Conservation (phyloP, 805 yeast species). For the Maudiozyma serrabonitensis region DNA sequence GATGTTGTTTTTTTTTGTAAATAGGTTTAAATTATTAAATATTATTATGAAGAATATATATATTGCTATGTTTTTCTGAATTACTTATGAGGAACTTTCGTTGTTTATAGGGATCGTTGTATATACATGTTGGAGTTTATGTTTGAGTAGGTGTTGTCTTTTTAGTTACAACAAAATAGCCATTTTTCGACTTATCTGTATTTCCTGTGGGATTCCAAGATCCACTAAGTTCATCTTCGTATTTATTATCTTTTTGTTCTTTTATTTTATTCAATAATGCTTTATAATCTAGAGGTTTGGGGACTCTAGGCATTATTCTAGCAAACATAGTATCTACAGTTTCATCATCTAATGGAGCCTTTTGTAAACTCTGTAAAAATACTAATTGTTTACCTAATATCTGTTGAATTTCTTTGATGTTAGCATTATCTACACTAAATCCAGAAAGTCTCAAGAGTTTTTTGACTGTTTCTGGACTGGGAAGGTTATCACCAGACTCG, state of each 20-base stretch:
- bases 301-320: slow-evolving; percentile 24
- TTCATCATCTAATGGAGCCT: slow-evolving; percentile 11
- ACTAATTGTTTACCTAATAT: slow-evolving; percentile 38
- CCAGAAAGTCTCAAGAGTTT: slow-evolving; percentile 43
- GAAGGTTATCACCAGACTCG: neutral
- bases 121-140: neutral
- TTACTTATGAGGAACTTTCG: neutral
- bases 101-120: neutral
- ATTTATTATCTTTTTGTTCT: slow-evolving; percentile 14
- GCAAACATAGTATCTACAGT: slow-evolving; percentile 8
- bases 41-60: too few species aligned
- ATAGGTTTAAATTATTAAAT: neutral
- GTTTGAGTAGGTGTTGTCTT: neutral
- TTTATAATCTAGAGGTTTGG: slow-evolving; percentile 24
- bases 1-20: neutral
- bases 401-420: slow-evolving; percentile 25
- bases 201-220: slow-evolving; percentile 36
- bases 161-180: slow-evolving; percentile 28
- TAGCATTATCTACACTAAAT: slow-evolving; percentile 24
- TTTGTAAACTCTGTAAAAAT: slow-evolving; percentile 40
- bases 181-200: slow-evolving; percentile 28
- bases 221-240: slow-evolving; percentile 33
- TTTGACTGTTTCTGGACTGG: slow-evolving; percentile 5
- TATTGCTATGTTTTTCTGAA: neutral
- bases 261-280: slow-evolving; percentile 24